Evolutionary conservation across 257 asterid genomes (phyloP), one percentile per base, ranked within the genome.

Genomic region (Asclepias syriaca): DNA sequence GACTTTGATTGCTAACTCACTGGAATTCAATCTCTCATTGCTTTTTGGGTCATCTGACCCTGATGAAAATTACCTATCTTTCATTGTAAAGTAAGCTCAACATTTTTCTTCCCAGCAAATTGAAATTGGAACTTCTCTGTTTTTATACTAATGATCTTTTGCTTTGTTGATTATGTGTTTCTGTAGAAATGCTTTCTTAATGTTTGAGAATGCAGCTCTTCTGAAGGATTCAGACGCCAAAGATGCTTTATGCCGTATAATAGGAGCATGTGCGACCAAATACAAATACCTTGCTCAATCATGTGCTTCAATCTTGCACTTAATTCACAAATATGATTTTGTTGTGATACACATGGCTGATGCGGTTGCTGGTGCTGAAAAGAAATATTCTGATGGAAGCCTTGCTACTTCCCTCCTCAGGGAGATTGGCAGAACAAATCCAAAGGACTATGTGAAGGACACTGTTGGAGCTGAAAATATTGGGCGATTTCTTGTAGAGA

Each of bases 381-480:
- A 88, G 83, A 91, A 85, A 65, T 91, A 88, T 68, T 64, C 87
- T 70, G 98, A 91, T 82, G 97, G 93, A 73, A 94, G 88, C 79
- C 73, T 94, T 83, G 97, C 93, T 19, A 88, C 82, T 72, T 84
- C 90, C 68, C 93, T 94, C 71, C 78, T 94, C 76, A 70, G 96
- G 81, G 99, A 94, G 78, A 89, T 91, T 71, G 97, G 99, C 72
- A 89, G 95, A 81, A 73, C 93, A 66, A 81, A 84, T 77, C 96
- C 96, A 16, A 91, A 88, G 75, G 96, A 84, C 79, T 94, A 91
- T 66, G 93, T 90, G 72, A 94, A 88, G 80, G 99, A 94, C 79
- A 84, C 97, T 29, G 92, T 77, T 69, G 99, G 99, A 58, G 93
- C 99, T 61, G 99, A 94, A 83, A 94, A 94, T 80, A 73, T 94